Percentiles rank a stretch among this genome's conserved stretches.
These are phyloP conservation scores for Cylindrotheca closterium DNA, from an alignment of 108 stramenopile species.

Conservation along the genomic window DNA sequence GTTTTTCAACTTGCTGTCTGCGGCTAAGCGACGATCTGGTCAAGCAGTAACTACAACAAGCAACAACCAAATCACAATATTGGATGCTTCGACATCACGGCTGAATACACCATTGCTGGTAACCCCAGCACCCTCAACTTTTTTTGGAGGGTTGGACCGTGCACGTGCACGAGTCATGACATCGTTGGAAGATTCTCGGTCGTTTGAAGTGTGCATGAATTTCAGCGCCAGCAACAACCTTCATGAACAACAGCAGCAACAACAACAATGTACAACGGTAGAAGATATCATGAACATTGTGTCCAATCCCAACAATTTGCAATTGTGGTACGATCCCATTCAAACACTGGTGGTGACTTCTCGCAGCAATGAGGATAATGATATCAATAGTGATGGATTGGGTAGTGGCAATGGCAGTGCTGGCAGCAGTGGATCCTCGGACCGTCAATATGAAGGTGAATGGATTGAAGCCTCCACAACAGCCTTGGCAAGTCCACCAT, in stretches of 20 bases:
- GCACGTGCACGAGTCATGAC: slow-evolving; percentile 8
- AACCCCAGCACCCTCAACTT: not conserved
- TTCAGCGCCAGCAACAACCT: slow-evolving; percentile 1
- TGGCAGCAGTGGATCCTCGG: slow-evolving; percentile 4
- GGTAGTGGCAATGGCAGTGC: slow-evolving; percentile 8
- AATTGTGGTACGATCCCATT: slow-evolving; percentile 72
- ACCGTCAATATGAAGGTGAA: slow-evolving; percentile 66
- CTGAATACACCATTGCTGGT: slow-evolving; percentile 5
- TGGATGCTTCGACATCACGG: not conserved
- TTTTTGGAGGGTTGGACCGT: slow-evolving; percentile 7
- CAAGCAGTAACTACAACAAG: not conserved
- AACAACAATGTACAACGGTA: too few relatives aligned
- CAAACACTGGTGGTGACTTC: slow-evolving; percentile 56
- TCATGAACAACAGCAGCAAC: too few relatives aligned
- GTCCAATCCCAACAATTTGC: slow-evolving; percentile 56
- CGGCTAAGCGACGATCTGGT: not conserved
- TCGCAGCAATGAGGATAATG: slow-evolving; percentile 34
- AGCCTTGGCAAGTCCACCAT: slow-evolving; percentile 38
- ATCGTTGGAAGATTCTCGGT: slow-evolving; percentile 14
- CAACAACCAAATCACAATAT: too few relatives aligned
- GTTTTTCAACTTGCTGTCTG: not conserved
- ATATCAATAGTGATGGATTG: too few relatives aligned
- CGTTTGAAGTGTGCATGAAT: slow-evolving; percentile 38
- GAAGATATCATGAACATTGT: slow-evolving; percentile 57
- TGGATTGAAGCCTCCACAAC: slow-evolving; percentile 76